Conservation (phyloP, 805 yeast genomes). For the Hanseniaspora singularis region DNA sequence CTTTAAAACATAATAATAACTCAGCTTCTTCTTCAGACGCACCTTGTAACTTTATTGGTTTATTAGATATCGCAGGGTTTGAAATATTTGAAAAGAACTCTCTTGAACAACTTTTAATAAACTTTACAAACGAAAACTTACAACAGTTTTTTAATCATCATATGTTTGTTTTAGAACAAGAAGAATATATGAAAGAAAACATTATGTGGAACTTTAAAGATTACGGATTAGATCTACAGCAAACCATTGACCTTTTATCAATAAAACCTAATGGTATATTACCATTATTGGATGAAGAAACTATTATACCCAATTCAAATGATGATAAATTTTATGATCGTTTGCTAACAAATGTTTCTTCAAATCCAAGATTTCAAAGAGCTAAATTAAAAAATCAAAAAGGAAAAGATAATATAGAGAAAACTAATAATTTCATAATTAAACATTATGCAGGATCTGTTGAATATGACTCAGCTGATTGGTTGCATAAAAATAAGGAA, state of each 20-base stretch:
- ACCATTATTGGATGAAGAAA: conserved; percentile 84
- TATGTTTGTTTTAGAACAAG: conserved; percentile 93
- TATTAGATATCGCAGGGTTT: conserved; percentile 93
- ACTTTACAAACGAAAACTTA: conserved; percentile 91
- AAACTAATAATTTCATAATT: conserved; percentile 40
- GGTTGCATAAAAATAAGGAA: conserved; percentile 91
- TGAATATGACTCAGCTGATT: conserved; percentile 82
- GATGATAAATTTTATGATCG: conserved; percentile 76
- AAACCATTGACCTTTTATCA: conserved; percentile 74
- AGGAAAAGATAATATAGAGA: conserved; percentile 49
- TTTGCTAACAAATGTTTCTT: conserved; percentile 50
- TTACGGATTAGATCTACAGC: conserved; percentile 88
- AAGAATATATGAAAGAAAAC: conserved; percentile 83
- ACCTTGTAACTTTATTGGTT: conserved; percentile 87
- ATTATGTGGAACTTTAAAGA: conserved; percentile 95
- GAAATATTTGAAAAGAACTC: conserved; percentile 91
- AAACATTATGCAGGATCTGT: conserved; percentile 94
- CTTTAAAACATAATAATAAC: conserved; percentile 40
- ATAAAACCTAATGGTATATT: conserved; percentile 64
- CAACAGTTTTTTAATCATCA: conserved; percentile 98
- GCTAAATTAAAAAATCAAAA: conserved; percentile 7
- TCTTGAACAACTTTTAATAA: conserved; percentile 93
- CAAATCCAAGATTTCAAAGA: conserved; percentile 50
- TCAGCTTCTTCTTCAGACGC: too few relatives aligned
- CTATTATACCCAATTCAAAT: conserved; percentile 82